A percentile compares a stretch with the other conserved stretches of the same genome.
phyloP scores from a whole-genome alignment of 164 flowering plant species.

The Liquidambar formosana region DNA sequence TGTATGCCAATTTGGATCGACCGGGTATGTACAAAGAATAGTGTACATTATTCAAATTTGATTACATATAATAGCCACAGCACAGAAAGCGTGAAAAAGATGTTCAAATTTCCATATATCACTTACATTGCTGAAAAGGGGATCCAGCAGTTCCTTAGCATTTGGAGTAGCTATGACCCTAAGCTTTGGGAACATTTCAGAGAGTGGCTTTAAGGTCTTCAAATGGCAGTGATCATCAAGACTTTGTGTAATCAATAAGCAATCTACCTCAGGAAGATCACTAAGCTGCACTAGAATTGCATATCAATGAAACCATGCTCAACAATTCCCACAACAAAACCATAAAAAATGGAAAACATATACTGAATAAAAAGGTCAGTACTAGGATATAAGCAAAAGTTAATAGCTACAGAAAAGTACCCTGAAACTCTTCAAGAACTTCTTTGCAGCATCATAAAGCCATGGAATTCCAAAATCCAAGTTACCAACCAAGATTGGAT shows the following conservation, averaged over 20 bases:
- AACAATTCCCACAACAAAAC: not conserved
- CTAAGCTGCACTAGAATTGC: constrained; percentile 60
- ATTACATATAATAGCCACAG: not conserved
- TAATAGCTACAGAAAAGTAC: constrained; percentile 31
- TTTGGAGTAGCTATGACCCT: constrained; percentile 87
- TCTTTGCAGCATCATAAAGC: constrained; percentile 95
- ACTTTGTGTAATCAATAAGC: constrained; percentile 89
- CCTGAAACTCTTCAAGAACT: constrained; percentile 69
- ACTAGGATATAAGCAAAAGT: not conserved
- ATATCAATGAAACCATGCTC: no score
- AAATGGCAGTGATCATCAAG: constrained; percentile 97
- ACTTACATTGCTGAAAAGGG: constrained; percentile 80
- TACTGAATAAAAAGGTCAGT: not conserved
- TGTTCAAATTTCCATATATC: not conserved
- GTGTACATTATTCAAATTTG: not conserved
- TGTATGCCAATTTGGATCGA: no score
- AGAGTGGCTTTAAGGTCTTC: constrained; percentile 81
- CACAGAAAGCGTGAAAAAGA: not conserved
- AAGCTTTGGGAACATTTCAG: constrained; percentile 57
- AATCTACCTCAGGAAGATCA: constrained; percentile 84
- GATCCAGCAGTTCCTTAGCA: constrained; percentile 70
- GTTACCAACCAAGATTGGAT: constrained; percentile 92
- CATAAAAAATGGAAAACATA: not conserved
- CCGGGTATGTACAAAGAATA: no score
- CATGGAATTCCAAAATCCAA: constrained; percentile 94